phyloP scores from a whole-genome alignment of 2,329 filamentous ascomycete species.

The Monosporascus sp. region DNA sequence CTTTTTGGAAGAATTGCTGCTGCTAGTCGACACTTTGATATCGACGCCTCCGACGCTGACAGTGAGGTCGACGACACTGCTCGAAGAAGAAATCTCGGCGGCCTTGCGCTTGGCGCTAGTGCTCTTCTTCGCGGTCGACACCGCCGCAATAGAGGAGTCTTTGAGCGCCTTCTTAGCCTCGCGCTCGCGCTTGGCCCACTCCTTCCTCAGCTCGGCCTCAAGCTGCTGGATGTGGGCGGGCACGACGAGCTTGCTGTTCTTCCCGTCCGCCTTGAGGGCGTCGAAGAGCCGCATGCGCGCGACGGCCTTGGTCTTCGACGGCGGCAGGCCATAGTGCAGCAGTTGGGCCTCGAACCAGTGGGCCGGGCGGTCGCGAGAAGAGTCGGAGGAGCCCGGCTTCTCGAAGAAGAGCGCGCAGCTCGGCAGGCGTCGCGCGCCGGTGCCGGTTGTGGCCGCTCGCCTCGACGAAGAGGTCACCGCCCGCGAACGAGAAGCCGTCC shows the following conservation, averaged over 20 bases:
- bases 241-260: constrained; percentile 32
- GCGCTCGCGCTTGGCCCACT: constrained; percentile 46
- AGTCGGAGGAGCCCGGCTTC: constrained; percentile 32
- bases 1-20: constrained; percentile 6
- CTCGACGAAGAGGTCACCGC: constrained; percentile 39
- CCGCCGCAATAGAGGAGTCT: neutral
- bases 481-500: constrained; percentile 37
- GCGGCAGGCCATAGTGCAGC: constrained; percentile 54
- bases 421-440: constrained; percentile 36
- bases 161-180: constrained; percentile 39
- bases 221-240: constrained; percentile 42
- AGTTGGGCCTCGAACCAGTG: constrained; percentile 61
- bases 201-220: constrained; percentile 51
- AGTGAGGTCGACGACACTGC: constrained; percentile 17
- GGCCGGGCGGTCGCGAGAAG: constrained; percentile 43
- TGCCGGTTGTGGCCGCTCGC: constrained; percentile 38
- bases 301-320: constrained; percentile 51
- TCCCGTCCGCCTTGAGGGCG: constrained; percentile 40
- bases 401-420: constrained; percentile 38
- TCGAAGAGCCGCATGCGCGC: constrained; percentile 55
- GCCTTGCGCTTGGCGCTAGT: constrained; percentile 25
- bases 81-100: constrained; percentile 9
- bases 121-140: constrained; percentile 4
- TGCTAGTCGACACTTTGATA: constrained; percentile 20
- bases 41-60: constrained; percentile 21